Conservation (phyloP, 2,329 filamentous ascomycete species). For the Parafenestella ontariensis region DNA sequence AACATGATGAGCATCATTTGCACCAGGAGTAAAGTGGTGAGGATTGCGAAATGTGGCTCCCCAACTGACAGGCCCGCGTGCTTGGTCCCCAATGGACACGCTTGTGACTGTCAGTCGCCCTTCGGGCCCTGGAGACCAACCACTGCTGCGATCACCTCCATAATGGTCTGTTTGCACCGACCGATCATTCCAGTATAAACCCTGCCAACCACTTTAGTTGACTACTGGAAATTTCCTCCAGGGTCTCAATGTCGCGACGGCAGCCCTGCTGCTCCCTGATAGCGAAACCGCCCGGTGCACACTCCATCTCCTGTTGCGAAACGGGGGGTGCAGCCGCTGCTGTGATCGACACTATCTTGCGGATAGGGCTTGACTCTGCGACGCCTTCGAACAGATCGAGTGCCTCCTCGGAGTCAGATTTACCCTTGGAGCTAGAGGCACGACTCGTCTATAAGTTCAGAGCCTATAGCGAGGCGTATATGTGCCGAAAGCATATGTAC, state of each 20-base stretch:
- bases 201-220: constrained; percentile 13
- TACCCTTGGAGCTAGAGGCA: constrained; percentile 7
- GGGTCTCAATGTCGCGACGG: constrained; percentile 19
- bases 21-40: constrained; percentile 16
- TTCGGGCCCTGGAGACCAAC: constrained; percentile 35
- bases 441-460: constrained; percentile 17
- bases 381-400: constrained; percentile 21
- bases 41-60: constrained; percentile 42
- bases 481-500: constrained; percentile 24
- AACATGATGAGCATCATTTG: constrained; percentile 6
- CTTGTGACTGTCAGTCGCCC: constrained; percentile 44
- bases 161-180: constrained; percentile 18
- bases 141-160: constrained; percentile 24
- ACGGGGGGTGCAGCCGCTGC: constrained; percentile 24
- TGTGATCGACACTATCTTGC: constrained; percentile 41
- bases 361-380: constrained; percentile 41
- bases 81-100: constrained; percentile 34
- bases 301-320: constrained; percentile 13
- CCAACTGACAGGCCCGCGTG: constrained; percentile 39
- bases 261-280: constrained; percentile 9
- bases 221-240: constrained; percentile 27
- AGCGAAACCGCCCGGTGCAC: constrained; percentile 15
- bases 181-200: constrained; percentile 22
- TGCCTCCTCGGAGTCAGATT: constrained; percentile 10
- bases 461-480: constrained; percentile 14